Base-by-base conservation (phyloP, 495 filamentous ascomycete genomes). In the Aspergillus biplanus region DNA sequence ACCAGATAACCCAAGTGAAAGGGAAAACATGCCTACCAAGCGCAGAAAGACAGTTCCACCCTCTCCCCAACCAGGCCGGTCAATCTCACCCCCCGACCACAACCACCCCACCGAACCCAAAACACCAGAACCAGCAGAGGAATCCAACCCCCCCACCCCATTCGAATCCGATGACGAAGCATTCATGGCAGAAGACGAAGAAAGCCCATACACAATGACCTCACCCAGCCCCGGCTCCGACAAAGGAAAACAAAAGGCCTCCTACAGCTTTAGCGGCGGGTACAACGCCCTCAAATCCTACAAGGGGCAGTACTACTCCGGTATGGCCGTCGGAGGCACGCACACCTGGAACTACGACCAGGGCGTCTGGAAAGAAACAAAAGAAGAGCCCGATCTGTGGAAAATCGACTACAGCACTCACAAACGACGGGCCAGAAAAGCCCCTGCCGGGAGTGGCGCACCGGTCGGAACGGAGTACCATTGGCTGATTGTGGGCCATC, bases 401-500 rank as follows among this genome's bases (percentile, higher is more conserved):
- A 61, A 60, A 39, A 70, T 75, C 33, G 67, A 76, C n/a, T 75
- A 72, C 50, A 56, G 61, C 48, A 70, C 72, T 8, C 72, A 66
- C 21, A 78, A 76, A 58, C 57, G 69, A 55, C 66, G 75, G 1
- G 68, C 68, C 4, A 64, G 68, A 13, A 73, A 65, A 33, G 73
- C 72, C 46, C 71, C 72, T 0, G 59, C 62, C 61, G 73, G 72
- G 0, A 74, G 69, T 53, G 75, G 75, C 61, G 72, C 71, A 9
- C 72, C 71, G 31, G 71, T 75, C 34, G 75, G 75, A 6, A 73
- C 72, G 15, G 72, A 76, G 52, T 75, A 75, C 65, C 74, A 76
- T 62, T 74, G 72, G 75, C 64, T 73, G 8, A 72, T 76, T 37
- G 67, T 78, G 9, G 74, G 63, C 12, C 75, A 78, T 64, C 75